phyloP scores from a whole-genome alignment of 2,329 filamentous ascomycete genomes.

The Sporothrix protearum region DNA sequence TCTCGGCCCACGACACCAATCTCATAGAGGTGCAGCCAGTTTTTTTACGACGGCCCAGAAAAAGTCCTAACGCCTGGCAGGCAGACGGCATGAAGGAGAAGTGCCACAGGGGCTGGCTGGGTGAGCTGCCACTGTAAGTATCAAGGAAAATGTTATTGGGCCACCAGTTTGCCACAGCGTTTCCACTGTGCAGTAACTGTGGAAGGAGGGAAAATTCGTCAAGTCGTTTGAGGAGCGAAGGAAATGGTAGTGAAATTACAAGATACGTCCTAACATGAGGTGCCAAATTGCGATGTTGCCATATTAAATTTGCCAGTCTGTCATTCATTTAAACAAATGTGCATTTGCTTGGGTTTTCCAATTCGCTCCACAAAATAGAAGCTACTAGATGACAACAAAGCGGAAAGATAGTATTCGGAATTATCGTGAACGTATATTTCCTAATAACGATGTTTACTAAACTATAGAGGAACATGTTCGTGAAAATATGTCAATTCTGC shows the following conservation, averaged over 20 bases:
- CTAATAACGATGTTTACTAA: too few species aligned
- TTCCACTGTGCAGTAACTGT: background rate
- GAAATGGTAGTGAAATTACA: background rate
- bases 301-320: too few species aligned
- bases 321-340: too few species aligned
- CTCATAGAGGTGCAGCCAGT: background rate
- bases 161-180: background rate
- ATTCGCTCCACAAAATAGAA: too few species aligned
- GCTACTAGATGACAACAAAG: too few species aligned
- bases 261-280: too few species aligned
- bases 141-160: background rate
- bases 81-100: background rate
- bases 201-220: background rate
- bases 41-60: background rate
- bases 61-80: background rate
- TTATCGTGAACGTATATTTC: too few species aligned
- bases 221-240: background rate
- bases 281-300: too few species aligned
- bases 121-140: background rate
- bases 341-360: too few species aligned
- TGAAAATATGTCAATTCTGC: too few species aligned
- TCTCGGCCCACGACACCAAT: background rate
- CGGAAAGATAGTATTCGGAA: too few species aligned
- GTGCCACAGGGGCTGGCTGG: conserved; percentile 1
- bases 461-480: too few species aligned